Percentiles rank a stretch among this genome's conserved stretches.
phyloP scores from a whole-genome alignment of 352 stramenopile genomes.

The Halophytophthora batemanensis region DNA sequence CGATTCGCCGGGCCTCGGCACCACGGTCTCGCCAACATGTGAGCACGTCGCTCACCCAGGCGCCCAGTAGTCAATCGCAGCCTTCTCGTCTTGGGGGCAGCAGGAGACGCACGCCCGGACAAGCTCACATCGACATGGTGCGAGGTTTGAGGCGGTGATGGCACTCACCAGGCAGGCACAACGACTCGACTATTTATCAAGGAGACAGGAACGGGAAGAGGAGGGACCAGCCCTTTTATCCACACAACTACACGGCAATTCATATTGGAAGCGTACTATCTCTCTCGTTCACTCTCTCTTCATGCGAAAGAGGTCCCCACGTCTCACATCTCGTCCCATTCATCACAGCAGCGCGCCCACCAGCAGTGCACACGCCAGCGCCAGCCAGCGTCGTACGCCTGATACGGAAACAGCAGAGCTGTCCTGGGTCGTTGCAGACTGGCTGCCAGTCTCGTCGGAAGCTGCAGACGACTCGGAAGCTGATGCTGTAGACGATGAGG shows the following conservation, averaged over 20 bases:
- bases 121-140: constrained; percentile 31
- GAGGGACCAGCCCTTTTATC: too few relatives aligned
- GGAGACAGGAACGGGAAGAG: too few relatives aligned
- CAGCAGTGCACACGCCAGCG: background rate
- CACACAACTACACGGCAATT: too few relatives aligned
- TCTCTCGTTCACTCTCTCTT: background rate
- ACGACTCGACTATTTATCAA: too few relatives aligned
- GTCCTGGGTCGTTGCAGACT: constrained; percentile 9
- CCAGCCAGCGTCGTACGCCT: background rate
- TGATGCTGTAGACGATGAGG: constrained; percentile 10
- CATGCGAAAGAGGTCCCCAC: background rate
- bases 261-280: too few relatives aligned
- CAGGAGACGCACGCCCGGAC: constrained; percentile 10
- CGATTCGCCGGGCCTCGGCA: constrained; percentile 19
- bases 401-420: constrained; percentile 2
- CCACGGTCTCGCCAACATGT: constrained; percentile 2
- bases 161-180: too few relatives aligned
- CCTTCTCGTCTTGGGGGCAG: background rate
- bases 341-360: background rate
- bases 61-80: constrained; percentile 1
- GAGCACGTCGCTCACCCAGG: background rate
- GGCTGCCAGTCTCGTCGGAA: constrained; percentile 7
- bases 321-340: constrained; percentile 1
- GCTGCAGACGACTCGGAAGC: constrained; percentile 1
- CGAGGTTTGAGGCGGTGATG: constrained; percentile 25